A percentile compares a stretch with the other conserved stretches of the same genome.
phyloP scores from a whole-genome alignment of 2,329 filamentous ascomycete species.

The Cryphonectria carpinicola region DNA sequence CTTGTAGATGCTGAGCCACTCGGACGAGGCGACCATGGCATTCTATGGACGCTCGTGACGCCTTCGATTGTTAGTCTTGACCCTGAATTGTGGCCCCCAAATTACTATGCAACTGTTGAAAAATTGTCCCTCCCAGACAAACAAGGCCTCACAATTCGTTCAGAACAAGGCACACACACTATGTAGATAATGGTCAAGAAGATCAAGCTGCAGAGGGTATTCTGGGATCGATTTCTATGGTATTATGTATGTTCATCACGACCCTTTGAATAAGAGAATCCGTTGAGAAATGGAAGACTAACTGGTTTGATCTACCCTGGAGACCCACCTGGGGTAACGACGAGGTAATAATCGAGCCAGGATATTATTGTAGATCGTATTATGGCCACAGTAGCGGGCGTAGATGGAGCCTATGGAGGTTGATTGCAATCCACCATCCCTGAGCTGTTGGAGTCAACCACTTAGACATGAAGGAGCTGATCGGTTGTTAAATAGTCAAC shows the following conservation, averaged over 20 bases:
- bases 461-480: neutral
- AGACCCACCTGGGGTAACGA: neutral
- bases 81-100: neutral
- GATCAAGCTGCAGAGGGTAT: neutral
- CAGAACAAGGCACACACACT: neutral
- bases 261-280: neutral
- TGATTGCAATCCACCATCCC: neutral
- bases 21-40: neutral
- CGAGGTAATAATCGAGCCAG: neutral
- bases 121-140: neutral
- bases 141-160: neutral
- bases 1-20: neutral
- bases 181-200: neutral
- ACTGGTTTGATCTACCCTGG: neutral
- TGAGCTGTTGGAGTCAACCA: neutral
- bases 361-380: neutral
- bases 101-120: too few species aligned
- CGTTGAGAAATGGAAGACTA: neutral
- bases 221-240: neutral
- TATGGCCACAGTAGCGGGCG: neutral
- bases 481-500: slow-evolving; percentile 20
- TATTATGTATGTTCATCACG: neutral
- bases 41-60: neutral
- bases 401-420: slow-evolving; percentile 4
- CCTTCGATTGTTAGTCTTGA: neutral